Base-by-base conservation (phyloP, 106 monocot species). In the Phalaenopsis equestris region DNA sequence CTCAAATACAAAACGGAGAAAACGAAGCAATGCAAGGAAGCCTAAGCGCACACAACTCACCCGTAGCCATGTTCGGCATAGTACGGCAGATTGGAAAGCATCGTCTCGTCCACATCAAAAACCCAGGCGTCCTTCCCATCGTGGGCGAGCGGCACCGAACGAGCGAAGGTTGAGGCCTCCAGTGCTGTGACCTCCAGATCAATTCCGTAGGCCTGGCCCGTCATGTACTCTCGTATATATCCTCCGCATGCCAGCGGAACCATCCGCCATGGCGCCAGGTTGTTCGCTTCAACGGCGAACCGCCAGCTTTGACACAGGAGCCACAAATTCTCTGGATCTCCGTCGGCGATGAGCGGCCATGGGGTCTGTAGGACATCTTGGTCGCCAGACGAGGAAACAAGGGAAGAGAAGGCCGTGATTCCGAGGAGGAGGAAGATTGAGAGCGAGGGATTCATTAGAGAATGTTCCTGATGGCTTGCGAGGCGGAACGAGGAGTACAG, bases 81-180 rank as follows among this genome's bases (percentile, higher is more conserved):
- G 73, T 93, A 96, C 6, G 91, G 91, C 2, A 92, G 77, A 67
- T 97, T 97, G 24, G 96, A 97, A 75, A 97, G 90, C 72, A 97
- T 75, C 2, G 94, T 94, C 82, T 97, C 96, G 41, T 97, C 96
- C 9, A 97, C 64, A 68, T 97, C 96, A 21, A 97, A 97, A 3
- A 97, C 78, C 96, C 96, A 97, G 3, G 84, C 90, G 75, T 92
- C 96, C 83, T 52, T 90, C 55, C 92, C 93, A 23, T 97, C 93
- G n/a, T 42, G 87, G 1, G 68, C 80, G 19, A 85, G 7, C 41
- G 18, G 16, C 15, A 90, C 67, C 55, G 84, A 80, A 45, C 80
- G 78, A 0, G 93, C 93, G 75, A 81, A 90, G 47, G 67, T 81
- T n/a, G 65, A 24, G 45, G 96, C 79, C 84, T 90, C 91, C 3